Conservation (phyloP, 192 early-diverging fungal genomes). For the Coemansia sp. region DNA sequence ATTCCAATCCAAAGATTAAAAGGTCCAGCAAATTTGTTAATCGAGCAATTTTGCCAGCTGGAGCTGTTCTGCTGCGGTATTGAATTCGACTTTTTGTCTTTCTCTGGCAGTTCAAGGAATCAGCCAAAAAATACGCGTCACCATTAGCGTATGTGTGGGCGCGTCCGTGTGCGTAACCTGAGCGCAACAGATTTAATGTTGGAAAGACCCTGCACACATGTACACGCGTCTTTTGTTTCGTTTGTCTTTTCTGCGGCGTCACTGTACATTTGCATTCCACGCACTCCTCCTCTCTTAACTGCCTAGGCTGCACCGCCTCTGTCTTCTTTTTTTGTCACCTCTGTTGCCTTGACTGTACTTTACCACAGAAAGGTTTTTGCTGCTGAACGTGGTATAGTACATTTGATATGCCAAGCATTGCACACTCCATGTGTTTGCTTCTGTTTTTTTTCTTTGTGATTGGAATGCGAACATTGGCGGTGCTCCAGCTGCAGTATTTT, state of each 20-base stretch:
- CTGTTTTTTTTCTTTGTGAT: too few relatives aligned
- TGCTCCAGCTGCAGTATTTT: too few relatives aligned
- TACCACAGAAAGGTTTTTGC: neutral
- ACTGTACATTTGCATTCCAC: neutral
- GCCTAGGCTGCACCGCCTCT: neutral
- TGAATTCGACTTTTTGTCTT: neutral
- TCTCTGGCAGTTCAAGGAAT: neutral
- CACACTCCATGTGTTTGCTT: neutral
- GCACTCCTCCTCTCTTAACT: neutral
- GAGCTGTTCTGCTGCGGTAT: neutral
- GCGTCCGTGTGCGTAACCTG: neutral
- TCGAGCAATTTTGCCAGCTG: neutral
- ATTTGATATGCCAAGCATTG: neutral
- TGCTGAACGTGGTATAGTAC: slow-evolving; percentile 16
- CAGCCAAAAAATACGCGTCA: neutral
- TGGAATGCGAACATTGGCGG: too few relatives aligned
- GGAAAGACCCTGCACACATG: neutral
- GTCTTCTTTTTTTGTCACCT: neutral
- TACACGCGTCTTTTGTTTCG: neutral
- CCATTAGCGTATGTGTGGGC: neutral
- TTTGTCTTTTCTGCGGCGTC: neutral
- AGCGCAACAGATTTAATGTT: neutral
- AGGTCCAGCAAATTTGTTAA: too few relatives aligned
- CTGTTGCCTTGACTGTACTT: neutral
- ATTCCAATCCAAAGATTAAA: too few relatives aligned